Conservation (phyloP, 2,329 filamentous ascomycete species). For the Fusarium luffae region DNA sequence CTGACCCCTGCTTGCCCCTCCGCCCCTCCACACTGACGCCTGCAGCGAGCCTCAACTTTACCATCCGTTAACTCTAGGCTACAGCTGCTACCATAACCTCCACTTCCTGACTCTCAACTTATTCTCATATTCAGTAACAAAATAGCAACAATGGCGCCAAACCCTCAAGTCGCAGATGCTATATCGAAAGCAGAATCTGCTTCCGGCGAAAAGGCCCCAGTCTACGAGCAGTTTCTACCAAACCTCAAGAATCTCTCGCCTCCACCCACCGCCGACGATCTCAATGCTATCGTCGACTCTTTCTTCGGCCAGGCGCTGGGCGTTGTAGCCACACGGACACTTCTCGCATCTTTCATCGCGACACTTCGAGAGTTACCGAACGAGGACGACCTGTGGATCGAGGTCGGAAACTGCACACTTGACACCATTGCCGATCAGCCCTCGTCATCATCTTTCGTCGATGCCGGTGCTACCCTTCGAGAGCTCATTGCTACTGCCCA, state of each 20-base stretch:
- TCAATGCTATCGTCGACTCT: conserved; percentile 74
- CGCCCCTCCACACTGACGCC: conserved; percentile 39
- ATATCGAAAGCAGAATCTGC: conserved; percentile 55
- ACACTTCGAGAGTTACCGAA: conserved; percentile 70
- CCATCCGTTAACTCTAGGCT: conserved; percentile 22
- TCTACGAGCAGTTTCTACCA: conserved; percentile 60
- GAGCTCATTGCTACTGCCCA: conserved; percentile 85
- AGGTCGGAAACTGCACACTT: conserved; percentile 80
- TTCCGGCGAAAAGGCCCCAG: conserved; percentile 56
- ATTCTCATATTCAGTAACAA: conserved; percentile 3
- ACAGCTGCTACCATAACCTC: conserved; percentile 27
- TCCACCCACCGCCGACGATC: conserved; percentile 61
- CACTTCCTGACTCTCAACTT: conserved; percentile 17
- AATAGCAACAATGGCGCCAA: conserved; percentile 51
- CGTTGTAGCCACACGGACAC: conserved; percentile 78
- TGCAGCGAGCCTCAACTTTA: conserved; percentile 31
- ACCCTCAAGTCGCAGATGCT: conserved; percentile 56
- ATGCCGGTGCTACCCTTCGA: conserved; percentile 83
- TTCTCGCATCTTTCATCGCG: conserved; percentile 74
- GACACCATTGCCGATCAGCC: conserved; percentile 69
- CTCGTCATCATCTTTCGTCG: conserved; percentile 78
- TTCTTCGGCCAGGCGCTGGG: conserved; percentile 77
- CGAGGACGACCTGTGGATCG: conserved; percentile 76
- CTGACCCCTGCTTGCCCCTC: conserved; percentile 41
- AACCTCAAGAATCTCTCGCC: conserved; percentile 56